A percentile compares a stretch with the other conserved stretches of the same genome.
These are phyloP conservation scores for Botrytis galanthina DNA, from an alignment of 2,329 filamentous ascomycete genomes.

Conservation along the genomic window DNA sequence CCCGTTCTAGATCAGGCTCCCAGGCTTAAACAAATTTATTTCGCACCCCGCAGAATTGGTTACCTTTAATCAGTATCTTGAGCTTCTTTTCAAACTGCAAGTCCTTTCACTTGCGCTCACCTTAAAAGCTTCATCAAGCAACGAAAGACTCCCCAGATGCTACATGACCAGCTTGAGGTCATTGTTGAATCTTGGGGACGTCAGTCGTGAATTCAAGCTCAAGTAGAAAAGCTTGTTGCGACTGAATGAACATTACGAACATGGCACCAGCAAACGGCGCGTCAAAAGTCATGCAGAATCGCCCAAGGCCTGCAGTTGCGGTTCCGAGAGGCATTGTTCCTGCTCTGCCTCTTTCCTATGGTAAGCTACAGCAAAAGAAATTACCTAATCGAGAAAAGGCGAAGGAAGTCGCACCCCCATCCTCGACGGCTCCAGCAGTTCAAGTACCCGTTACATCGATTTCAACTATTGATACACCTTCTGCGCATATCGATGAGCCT, in stretches of 20 bases:
- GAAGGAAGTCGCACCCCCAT: constrained; percentile 25
- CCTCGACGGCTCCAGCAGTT: constrained; percentile 21
- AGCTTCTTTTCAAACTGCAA: constrained; percentile 22
- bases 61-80: constrained; percentile 4
- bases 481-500: constrained; percentile 25
- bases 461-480: constrained; percentile 2
- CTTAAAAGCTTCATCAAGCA: constrained; percentile 8
- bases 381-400: constrained; percentile 30
- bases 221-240: constrained; percentile 17
- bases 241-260: constrained; percentile 20
- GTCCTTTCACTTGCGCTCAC: constrained; percentile 18
- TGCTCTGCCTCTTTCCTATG: constrained; percentile 38
- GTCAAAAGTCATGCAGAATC: constrained; percentile 36
- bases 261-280: constrained; percentile 35
- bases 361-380: constrained; percentile 37
- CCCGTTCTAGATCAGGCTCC: not conserved
- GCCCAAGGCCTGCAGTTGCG: constrained; percentile 31
- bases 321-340: constrained; percentile 34
- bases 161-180: constrained; percentile 30
- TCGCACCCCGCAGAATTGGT: constrained; percentile 18
- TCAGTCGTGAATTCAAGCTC: constrained; percentile 29
- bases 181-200: constrained; percentile 41
- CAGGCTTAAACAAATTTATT: constrained; percentile 17
- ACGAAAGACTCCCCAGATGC: constrained; percentile 22
- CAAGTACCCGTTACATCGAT: constrained; percentile 22